phyloP scores from a whole-genome alignment of 192 early-diverging fungal genomes.

The Gryganskiella cystojenkinii region DNA sequence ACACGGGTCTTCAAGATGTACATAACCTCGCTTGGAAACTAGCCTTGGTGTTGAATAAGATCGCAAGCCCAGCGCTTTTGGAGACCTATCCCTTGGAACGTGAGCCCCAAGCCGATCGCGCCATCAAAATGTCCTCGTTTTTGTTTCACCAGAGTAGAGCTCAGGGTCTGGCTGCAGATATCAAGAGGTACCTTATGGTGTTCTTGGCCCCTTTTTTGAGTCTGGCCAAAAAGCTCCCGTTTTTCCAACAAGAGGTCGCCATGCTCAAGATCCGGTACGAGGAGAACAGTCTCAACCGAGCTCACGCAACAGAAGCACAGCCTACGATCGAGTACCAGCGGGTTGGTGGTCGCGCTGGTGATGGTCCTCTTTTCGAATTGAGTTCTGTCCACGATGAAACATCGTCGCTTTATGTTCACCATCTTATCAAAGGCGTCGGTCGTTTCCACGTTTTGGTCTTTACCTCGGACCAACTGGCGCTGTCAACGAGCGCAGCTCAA shows the following conservation, averaged over 20 bases:
- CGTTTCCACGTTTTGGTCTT: constrained; percentile 40
- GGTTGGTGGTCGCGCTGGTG: constrained; percentile 20
- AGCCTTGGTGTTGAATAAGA: constrained; percentile 38
- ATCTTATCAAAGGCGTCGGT: constrained; percentile 10
- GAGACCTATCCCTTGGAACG: constrained; percentile 26
- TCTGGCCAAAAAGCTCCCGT: neutral
- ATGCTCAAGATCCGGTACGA: constrained; percentile 30
- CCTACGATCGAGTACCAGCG: neutral
- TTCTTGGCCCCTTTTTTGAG: neutral
- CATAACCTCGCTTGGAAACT: constrained; percentile 60
- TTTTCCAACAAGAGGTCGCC: constrained; percentile 2
- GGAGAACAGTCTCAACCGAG: constrained; percentile 13
- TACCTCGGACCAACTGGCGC: constrained; percentile 10
- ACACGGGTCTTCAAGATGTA: constrained; percentile 56
- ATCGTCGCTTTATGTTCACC: constrained; percentile 1
- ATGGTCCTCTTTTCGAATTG: neutral
- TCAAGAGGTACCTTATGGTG: neutral
- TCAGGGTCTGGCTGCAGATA: neutral
- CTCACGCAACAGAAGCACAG: neutral
- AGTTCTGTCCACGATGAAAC: neutral
- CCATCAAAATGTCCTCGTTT: constrained; percentile 25
- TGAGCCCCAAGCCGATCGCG: constrained; percentile 25
- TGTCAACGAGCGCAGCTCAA: neutral
- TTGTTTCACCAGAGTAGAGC: neutral
- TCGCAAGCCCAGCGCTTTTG: constrained; percentile 10